Evolutionary conservation across 1,139 yeast genomes (phyloP).

Genomic region (Pichia sp.): DNA sequence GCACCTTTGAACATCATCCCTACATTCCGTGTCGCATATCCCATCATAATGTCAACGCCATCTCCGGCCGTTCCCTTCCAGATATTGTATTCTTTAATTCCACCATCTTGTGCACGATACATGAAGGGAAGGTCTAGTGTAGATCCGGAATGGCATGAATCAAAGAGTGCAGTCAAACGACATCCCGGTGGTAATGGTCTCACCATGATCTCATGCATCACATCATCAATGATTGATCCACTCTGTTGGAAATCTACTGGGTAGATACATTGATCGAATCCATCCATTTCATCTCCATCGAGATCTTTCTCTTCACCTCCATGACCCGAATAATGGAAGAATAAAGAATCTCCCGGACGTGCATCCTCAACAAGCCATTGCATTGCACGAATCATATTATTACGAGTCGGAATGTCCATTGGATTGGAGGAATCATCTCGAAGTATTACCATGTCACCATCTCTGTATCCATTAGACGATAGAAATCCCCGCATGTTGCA

Average conservation of each 20-base stretch:
- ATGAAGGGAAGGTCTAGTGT: constrained; percentile 83
- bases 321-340: constrained; percentile 91
- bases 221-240: constrained; percentile 69
- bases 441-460: constrained; percentile 77
- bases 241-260: constrained; percentile 73
- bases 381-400: constrained; percentile 80
- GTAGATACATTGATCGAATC: constrained; percentile 82
- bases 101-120: constrained; percentile 80
- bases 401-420: constrained; percentile 66
- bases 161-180: constrained; percentile 80
- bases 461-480: constrained; percentile 55
- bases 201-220: constrained; percentile 78
- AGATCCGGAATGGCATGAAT: constrained; percentile 92
- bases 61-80: constrained; percentile 81
- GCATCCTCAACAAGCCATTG: constrained; percentile 85
- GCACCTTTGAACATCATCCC: constrained; percentile 46
- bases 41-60: constrained; percentile 60
- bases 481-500: background rate
- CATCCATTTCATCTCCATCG: constrained; percentile 90
- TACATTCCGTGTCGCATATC: constrained; percentile 67
- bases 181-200: constrained; percentile 74
- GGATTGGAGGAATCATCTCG: constrained; percentile 63
- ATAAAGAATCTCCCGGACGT: constrained; percentile 73
- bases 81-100: constrained; percentile 81
- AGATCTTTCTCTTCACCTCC: constrained; percentile 79